Percentiles rank a stretch among this genome's conserved stretches.
Evolutionary conservation across 441 rosid genomes (phyloP).

Genomic region (Corymbia citriodora): DNA sequence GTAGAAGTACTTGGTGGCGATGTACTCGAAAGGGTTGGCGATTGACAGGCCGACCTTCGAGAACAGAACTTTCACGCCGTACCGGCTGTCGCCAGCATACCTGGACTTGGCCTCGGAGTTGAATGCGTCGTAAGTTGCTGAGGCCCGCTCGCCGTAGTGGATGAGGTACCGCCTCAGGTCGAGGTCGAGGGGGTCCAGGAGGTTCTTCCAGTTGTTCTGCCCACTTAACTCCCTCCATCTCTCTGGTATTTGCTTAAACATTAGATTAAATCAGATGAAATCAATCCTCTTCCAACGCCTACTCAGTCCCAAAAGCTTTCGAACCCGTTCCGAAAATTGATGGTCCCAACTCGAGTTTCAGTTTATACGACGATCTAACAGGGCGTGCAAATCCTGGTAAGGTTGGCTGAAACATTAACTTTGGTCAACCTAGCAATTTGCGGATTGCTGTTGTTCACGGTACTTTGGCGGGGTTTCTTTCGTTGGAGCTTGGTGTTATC

Average conservation of each 20-base stretch:
- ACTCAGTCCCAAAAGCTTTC: neutral
- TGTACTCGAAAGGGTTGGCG: conserved; percentile 39
- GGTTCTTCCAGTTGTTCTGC: conserved; percentile 35
- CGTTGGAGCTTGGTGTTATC: neutral
- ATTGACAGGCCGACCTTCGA: conserved; percentile 21
- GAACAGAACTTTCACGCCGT: conserved; percentile 28
- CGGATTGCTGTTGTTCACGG: neutral
- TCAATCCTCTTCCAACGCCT: neutral
- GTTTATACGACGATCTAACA: neutral
- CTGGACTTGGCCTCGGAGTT: conserved; percentile 23
- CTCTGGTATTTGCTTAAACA: conserved; percentile 18
- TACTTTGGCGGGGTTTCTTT: neutral
- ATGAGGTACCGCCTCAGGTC: conserved; percentile 56
- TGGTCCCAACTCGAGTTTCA: neutral
- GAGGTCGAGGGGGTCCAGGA: conserved; percentile 52
- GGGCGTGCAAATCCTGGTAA: neutral
- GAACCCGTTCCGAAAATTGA: neutral
- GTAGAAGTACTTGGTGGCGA: conserved; percentile 46
- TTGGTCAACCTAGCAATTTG: neutral
- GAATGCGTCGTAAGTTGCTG: conserved; percentile 51
- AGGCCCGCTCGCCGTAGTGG: conserved; percentile 53
- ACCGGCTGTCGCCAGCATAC: conserved; percentile 41
- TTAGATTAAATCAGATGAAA: neutral
- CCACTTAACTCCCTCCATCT: conserved; percentile 56
- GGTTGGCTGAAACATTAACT: neutral